A percentile compares a stretch with the other conserved stretches of the same genome.
phyloP scores from a whole-genome alignment of 352 stramenopile species.

The Phytophthora ohioensis region DNA sequence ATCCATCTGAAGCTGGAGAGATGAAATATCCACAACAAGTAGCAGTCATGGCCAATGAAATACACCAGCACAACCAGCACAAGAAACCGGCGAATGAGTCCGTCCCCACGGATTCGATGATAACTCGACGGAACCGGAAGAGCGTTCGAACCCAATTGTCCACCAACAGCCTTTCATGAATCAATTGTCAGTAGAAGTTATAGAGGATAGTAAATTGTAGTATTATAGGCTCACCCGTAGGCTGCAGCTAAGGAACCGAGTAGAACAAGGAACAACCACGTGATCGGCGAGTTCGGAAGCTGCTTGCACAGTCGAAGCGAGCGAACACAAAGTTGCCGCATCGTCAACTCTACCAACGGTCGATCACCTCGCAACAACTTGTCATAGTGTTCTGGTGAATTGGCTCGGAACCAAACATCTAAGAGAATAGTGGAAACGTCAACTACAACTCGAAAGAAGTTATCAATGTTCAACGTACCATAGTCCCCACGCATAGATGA shows the following conservation, averaged over 20 bases:
- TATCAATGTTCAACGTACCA: conserved; percentile 15
- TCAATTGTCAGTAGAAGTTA: too few species aligned
- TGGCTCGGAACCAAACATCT: conserved; percentile 82
- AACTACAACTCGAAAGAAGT: not conserved
- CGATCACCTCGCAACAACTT: conserved; percentile 69
- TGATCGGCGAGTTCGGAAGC: conserved; percentile 85
- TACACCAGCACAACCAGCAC: conserved; percentile 73
- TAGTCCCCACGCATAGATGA: conserved; percentile 34
- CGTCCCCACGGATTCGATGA: conserved; percentile 65
- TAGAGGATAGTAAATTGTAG: too few species aligned
- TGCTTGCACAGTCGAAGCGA: conserved; percentile 82
- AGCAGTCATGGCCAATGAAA: conserved; percentile 58
- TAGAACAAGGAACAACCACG: conserved; percentile 80
- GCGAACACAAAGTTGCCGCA: conserved; percentile 74
- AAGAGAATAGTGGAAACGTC: not conserved
- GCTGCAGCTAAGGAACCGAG: conserved; percentile 68
- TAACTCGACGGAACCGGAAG: conserved; percentile 60
- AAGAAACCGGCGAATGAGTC: conserved; percentile 76
- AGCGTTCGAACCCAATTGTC: conserved; percentile 79
- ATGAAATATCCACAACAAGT: conserved; percentile 72
- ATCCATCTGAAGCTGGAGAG: conserved; percentile 73
- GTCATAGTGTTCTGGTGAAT: conserved; percentile 77
- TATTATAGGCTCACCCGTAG: conserved; percentile 57
- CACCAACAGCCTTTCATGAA: conserved; percentile 58
- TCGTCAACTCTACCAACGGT: conserved; percentile 62